Percentiles rank a stretch among this genome's conserved stretches.
These are phyloP conservation scores for Corchorus capsularis DNA, from an alignment of 345 rosid genomes.

Conservation along the genomic window DNA sequence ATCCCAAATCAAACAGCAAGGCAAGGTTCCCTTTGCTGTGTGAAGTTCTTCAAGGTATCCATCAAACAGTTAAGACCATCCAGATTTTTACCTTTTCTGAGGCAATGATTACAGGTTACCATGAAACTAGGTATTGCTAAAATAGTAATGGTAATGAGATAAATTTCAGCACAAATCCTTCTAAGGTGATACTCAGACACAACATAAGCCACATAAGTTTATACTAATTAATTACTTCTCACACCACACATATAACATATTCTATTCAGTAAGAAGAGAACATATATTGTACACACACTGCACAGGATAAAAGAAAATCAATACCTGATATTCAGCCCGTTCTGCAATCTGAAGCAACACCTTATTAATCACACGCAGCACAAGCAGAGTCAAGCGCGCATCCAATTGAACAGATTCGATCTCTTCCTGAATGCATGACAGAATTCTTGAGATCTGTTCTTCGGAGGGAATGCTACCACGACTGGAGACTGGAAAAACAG, in stretches of 20 bases:
- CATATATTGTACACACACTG: background rate
- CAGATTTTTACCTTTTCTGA: background rate
- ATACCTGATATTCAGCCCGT: constrained; percentile 96
- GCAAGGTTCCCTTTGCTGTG: background rate
- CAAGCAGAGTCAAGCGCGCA: constrained; percentile 87
- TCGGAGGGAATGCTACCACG: constrained; percentile 94
- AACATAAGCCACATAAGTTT: background rate
- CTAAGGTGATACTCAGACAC: background rate
- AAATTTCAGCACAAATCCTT: too few species aligned
- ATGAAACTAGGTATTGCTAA: too few species aligned
- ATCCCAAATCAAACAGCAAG: background rate
- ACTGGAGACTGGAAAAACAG: constrained; percentile 83
- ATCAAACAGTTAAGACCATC: background rate
- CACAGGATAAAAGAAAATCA: background rate
- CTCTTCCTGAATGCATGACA: constrained; percentile 91
- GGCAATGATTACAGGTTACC: too few species aligned
- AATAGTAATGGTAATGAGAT: too few species aligned
- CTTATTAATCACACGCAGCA: constrained; percentile 85
- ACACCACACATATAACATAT: background rate
- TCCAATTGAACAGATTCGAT: constrained; percentile 90
- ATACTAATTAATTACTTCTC: background rate
- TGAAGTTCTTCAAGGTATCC: background rate
- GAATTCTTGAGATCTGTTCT: constrained; percentile 77
- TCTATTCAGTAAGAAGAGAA: background rate
- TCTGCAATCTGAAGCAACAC: constrained; percentile 74